Conservation (phyloP, 2,329 filamentous ascomycete genomes). For the Neonectria neomacrospora region DNA sequence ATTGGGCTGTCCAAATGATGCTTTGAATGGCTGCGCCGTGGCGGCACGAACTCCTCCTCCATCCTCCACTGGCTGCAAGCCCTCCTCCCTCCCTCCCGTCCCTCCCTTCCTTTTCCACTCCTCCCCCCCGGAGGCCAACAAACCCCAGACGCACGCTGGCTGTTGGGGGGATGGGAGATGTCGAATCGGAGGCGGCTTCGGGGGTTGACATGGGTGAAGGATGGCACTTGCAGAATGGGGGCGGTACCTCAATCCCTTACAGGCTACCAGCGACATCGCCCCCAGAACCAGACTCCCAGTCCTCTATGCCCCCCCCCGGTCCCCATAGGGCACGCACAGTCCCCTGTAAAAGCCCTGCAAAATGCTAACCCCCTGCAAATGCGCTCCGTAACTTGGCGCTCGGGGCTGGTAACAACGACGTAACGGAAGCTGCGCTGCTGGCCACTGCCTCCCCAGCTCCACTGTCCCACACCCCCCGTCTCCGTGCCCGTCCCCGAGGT, state of each 20-base stretch:
- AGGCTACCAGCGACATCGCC: slow-evolving; percentile 12
- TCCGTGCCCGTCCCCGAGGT: slow-evolving; percentile 28
- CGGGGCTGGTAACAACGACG: background rate
- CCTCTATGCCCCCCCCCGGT: slow-evolving; percentile 1
- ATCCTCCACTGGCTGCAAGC: slow-evolving; percentile 27
- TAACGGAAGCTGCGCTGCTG: slow-evolving; percentile 1
- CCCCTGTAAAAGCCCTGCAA: slow-evolving; percentile 16
- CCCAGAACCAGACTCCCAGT: slow-evolving; percentile 2
- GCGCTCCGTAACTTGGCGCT: slow-evolving; percentile 17
- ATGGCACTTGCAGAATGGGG: slow-evolving; percentile 24
- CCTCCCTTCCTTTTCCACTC: slow-evolving; percentile 13
- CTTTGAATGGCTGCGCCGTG: slow-evolving; percentile 16
- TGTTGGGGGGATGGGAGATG: slow-evolving; percentile 25
- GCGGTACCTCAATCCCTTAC: slow-evolving; percentile 21
- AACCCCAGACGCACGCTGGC: slow-evolving; percentile 25
- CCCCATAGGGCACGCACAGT: background rate
- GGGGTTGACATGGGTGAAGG: slow-evolving; percentile 7
- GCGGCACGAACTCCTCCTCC: slow-evolving; percentile 25
- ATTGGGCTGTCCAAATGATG: slow-evolving; percentile 11
- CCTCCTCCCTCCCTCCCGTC: slow-evolving; percentile 1
- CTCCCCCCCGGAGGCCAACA: slow-evolving; percentile 4
- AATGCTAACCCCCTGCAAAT: slow-evolving; percentile 10
- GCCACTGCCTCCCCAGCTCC: slow-evolving; percentile 23
- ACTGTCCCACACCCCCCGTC: slow-evolving; percentile 26
- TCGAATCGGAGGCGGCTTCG: slow-evolving; percentile 21